Conservation (phyloP, 176 grass and related monocot species). For the Oryza brachyantha region DNA sequence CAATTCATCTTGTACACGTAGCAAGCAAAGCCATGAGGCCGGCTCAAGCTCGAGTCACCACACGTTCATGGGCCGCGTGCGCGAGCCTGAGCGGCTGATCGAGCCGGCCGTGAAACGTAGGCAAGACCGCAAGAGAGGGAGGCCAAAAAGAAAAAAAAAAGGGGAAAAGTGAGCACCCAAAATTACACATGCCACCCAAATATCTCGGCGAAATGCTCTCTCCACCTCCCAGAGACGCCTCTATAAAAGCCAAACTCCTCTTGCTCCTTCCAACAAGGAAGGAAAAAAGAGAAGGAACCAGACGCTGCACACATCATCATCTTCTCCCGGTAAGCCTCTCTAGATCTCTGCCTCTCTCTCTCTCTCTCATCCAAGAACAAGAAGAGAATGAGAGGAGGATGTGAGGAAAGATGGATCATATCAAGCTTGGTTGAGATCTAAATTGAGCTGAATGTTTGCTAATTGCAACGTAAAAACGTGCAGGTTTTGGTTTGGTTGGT, state of each 20-base stretch:
- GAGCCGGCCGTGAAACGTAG: no score
- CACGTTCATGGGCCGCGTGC: neutral
- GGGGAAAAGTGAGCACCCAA: neutral
- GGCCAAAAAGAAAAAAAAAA: neutral
- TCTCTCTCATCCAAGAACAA: neutral
- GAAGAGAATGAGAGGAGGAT: neutral
- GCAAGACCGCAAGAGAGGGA: no score
- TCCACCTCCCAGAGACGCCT: neutral
- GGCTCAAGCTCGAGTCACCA: neutral
- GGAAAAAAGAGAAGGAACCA: neutral
- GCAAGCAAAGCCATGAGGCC: no score
- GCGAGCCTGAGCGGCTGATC: no score
- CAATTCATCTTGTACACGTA: neutral
- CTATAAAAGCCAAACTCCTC: slow-evolving; percentile 30
- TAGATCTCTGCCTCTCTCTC: neutral
- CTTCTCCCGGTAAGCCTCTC: neutral
- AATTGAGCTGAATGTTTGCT: neutral
- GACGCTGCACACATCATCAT: neutral
- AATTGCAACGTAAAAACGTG: neutral
- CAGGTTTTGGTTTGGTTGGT: slow-evolving; percentile 1
- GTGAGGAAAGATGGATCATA: rapidly evolving
- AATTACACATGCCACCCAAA: slow-evolving; percentile 31
- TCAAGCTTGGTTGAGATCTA: neutral
- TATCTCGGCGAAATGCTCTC: slow-evolving; percentile 34
- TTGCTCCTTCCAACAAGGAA: slow-evolving; percentile 26